These are phyloP conservation scores for Stereum hirsutum DNA, from an alignment of 1,284 basidiomycete genomes.

Conservation along the genomic window DNA sequence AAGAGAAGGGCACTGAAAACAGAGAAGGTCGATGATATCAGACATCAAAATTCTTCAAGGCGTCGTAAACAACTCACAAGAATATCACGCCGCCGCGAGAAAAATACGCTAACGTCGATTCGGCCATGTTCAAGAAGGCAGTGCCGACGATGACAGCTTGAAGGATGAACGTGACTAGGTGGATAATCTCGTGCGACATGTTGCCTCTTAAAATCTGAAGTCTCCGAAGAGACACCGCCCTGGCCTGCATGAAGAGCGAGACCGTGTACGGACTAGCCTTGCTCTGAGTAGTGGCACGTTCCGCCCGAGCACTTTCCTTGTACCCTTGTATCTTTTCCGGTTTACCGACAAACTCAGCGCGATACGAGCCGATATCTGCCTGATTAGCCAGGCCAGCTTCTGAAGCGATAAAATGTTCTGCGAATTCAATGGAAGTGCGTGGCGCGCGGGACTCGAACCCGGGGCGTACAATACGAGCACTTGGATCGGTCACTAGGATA, in stretches of 20 bases:
- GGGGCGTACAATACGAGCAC: not conserved
- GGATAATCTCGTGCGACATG: too few species aligned
- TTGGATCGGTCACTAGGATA: slow-evolving; percentile 32
- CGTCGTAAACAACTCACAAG: slow-evolving; percentile 33
- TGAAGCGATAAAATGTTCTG: slow-evolving; percentile 36
- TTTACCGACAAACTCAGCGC: slow-evolving; percentile 23
- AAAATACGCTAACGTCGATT: slow-evolving; percentile 65
- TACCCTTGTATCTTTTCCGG: slow-evolving; percentile 26
- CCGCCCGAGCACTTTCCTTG: slow-evolving; percentile 29
- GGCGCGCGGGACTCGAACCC: slow-evolving; percentile 30
- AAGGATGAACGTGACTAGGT: slow-evolving; percentile 36
- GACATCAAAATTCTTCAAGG: not conserved
- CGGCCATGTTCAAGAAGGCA: slow-evolving; percentile 58
- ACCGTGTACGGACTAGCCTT: not conserved
- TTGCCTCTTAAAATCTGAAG: slow-evolving; percentile 33
- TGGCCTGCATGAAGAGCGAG: slow-evolving; percentile 1
- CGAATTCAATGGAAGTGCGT: slow-evolving; percentile 40
- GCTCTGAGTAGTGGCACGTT: not conserved
- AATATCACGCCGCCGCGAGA: slow-evolving; percentile 73
- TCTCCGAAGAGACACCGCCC: not conserved
- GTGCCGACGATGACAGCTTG: slow-evolving; percentile 73
- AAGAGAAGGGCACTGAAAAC: slow-evolving; percentile 47
- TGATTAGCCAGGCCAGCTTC: slow-evolving; percentile 29
- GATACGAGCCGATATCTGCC: slow-evolving; percentile 27
- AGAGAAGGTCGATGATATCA: not conserved